Evolutionary conservation across 2,329 filamentous ascomycete genomes (phyloP).

Genomic region (Colletotrichum salicis): DNA sequence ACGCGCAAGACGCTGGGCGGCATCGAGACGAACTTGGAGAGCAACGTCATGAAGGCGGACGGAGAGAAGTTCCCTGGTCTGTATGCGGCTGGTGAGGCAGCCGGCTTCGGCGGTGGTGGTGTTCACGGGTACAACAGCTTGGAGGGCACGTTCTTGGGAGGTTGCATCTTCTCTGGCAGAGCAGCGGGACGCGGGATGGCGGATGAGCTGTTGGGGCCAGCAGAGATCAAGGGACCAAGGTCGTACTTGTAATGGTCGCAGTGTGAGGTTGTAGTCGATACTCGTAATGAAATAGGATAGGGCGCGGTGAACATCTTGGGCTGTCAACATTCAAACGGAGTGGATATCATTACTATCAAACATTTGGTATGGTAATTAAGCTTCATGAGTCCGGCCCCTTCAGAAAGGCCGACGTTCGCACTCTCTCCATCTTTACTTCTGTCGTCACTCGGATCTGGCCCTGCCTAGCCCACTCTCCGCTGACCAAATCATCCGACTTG

Average conservation of each 20-base stretch:
- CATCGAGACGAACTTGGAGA: conserved; percentile 67
- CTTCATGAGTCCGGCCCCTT: neutral
- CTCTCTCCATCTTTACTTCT: conserved; percentile 23
- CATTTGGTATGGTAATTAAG: neutral
- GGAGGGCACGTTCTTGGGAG: conserved; percentile 71
- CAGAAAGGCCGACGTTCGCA: conserved; percentile 17
- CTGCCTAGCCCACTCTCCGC: conserved; percentile 3
- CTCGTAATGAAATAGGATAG: neutral
- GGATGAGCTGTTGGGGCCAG: conserved; percentile 50
- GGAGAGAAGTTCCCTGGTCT: conserved; percentile 64
- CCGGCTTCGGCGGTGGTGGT: conserved; percentile 71
- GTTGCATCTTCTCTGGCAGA: conserved; percentile 71
- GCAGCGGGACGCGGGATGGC: conserved; percentile 66
- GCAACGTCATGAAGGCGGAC: conserved; percentile 62
- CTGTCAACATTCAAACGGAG: neutral
- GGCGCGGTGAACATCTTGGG: neutral
- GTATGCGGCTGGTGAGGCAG: conserved; percentile 69
- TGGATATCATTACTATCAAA: neutral
- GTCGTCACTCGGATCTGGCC: conserved; percentile 29
- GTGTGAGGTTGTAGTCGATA: too few relatives aligned
- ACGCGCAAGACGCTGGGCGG: conserved; percentile 71
- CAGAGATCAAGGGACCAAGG: conserved; percentile 17
- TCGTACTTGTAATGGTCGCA: neutral
- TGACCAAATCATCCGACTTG: conserved; percentile 20
- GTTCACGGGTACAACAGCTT: conserved; percentile 71